Evolutionary conservation across 257 asterid species (phyloP), one percentile per base, ranked within the genome.

Genomic region (Gentiana straminea): DNA sequence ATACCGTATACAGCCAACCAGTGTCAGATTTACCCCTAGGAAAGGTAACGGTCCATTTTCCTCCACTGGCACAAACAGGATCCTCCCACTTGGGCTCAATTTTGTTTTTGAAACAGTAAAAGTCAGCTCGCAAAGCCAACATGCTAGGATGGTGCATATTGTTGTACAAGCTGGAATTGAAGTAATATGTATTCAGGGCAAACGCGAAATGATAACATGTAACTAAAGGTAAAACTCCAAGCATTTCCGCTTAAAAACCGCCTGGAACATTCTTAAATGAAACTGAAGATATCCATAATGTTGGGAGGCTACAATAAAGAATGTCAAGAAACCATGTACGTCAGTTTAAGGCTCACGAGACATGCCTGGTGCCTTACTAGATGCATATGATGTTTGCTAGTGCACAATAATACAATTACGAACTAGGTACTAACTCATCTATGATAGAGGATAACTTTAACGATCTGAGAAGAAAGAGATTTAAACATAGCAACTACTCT

Each of bases 11-110:
- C 59, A 88, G 91, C 97, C 97, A 92, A 75, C 69, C 46, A 44
- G 81, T 80, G 67, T 92, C 97, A 52, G 89, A 72, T 81, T 92
- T 92, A 37, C 73, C 77, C 86, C 77, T 77, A 7, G 71, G 0
- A 63, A 73, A 77, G 54, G 3, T 67, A 59, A 80, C 64, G 3
- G 94, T 88, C 97, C 99, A 92, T 66, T 75, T 92, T 47, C 99
- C 97, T 38, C 99, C 99, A 56, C 80, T 88, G 62, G 94, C 88
- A 71, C 97, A 92, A 62, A 92, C 58, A 59, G 99, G 95, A 65
- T 92, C 94, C 69, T 92, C 97, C 99, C 97, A 88, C 64, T 81
- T 83, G 48, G 99, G 99, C 71, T 78, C 84, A 43, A 92, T 85
- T 63, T 80, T 80, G 69, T 85, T 55, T 66, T 92, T 92, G 80